Evolutionary conservation across 164 flowering plant species (phyloP), one percentile per base, ranked within the genome.

Genomic region (Aristolochia californica): DNA sequence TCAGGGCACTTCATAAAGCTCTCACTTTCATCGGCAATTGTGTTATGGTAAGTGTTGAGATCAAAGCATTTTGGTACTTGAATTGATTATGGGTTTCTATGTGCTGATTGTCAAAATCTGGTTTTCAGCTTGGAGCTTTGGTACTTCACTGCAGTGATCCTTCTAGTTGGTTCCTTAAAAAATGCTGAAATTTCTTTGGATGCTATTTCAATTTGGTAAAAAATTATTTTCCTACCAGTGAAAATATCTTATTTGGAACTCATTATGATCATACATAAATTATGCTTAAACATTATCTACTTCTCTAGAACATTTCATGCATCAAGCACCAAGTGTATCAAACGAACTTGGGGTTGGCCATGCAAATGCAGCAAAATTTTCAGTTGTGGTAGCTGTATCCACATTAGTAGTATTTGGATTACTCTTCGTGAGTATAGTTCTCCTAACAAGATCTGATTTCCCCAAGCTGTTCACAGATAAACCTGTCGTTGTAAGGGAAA

Each of bases 281-380:
- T 1, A 17, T 17, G 50, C n/a, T n/a, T n/a, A n/a, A n/a, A n/a
- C n/a, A n/a, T 47, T 47, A 2, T 47, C 50, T 20, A 11, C 20
- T 14, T 17, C 18, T 47, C 50, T 47, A 5, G 18, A 47, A 5
- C 22, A 1, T 47, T 16, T 47, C 2, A 20, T 47, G 18, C 50
- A 47, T 17, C 18, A 2, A 17, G n/a, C n/a, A 0, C 22, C 13
- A 16, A 2, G 50, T 47, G 80, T 81, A 11, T 69, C 78, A 2
- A 78, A 81, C 58, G 81, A 81, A 62, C 77, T 81, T 7, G 83
- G 85, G 71, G 81, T 78, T 16, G 67, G 77, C 24, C 49, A 61
- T 50, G 69, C 79, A 2, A 70, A 59, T 56, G 77, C 73, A 4
- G 83, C 83, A 47, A 81, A 74, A 50, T 78, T 78, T 59, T 58